Evolutionary conservation across 2,329 filamentous ascomycete species (phyloP).

Genomic region (Dactylellina haptotyla): DNA sequence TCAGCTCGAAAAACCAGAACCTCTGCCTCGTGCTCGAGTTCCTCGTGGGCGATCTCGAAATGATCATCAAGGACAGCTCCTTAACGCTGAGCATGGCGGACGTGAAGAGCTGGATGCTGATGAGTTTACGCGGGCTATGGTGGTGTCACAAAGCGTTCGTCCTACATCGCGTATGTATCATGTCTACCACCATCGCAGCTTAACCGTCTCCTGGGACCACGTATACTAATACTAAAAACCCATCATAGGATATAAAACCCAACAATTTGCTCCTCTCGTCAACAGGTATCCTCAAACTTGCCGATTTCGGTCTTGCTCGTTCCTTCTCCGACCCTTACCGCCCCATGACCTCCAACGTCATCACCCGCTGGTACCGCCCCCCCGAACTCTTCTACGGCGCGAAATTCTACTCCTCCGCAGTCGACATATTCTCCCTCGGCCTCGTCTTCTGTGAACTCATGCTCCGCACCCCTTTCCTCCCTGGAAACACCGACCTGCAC

Average conservation of each 20-base stretch:
- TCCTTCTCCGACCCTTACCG: constrained; percentile 87
- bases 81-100: constrained; percentile 87
- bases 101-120: constrained; percentile 98
- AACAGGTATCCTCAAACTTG: constrained; percentile 92
- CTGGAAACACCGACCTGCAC: constrained; percentile 84
- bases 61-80: constrained; percentile 86
- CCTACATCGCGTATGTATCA: constrained; percentile 73
- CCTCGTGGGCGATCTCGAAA: constrained; percentile 91
- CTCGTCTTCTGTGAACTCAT: constrained; percentile 93
- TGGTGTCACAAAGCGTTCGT: constrained; percentile 97
- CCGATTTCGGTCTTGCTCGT: constrained; percentile 95
- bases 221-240: too few relatives aligned
- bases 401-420: constrained; percentile 85
- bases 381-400: constrained; percentile 93
- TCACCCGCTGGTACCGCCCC: constrained; percentile 96
- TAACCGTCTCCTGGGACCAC: too few relatives aligned
- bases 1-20: constrained; percentile 95
- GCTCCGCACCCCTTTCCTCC: constrained; percentile 81
- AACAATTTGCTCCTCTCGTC: constrained; percentile 96
- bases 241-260: constrained; percentile 91
- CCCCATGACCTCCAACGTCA: constrained; percentile 91
- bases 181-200: not conserved
- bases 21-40: constrained; percentile 95
- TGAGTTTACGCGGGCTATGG: constrained; percentile 91
- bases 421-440: constrained; percentile 94